Conservation (phyloP, 31 red algal species). For the Endocladia muricata region DNA sequence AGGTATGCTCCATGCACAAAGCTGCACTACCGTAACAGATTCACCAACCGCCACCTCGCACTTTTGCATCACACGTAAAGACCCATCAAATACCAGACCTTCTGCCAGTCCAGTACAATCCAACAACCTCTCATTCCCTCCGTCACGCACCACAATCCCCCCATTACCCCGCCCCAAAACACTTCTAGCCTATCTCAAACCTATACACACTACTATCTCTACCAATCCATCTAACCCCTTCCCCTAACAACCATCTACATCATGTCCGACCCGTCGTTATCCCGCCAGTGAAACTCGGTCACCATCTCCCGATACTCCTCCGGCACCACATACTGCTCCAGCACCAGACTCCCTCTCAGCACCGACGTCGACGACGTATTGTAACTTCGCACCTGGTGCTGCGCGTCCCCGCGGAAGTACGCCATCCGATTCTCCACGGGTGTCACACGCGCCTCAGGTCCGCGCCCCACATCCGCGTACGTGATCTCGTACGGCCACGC, state of each 20-base stretch:
- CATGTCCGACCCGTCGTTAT: conserved; percentile 13
- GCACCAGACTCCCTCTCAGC: conserved; percentile 33
- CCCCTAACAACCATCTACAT: background rate
- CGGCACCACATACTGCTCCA: conserved; percentile 39
- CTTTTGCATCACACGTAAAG: too few species aligned
- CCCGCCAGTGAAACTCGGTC: conserved; percentile 27
- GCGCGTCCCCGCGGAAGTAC: conserved; percentile 37
- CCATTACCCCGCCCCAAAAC: too few species aligned
- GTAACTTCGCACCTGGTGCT: conserved; percentile 44
- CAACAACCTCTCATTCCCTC: too few species aligned
- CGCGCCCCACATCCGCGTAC: background rate
- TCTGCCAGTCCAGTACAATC: too few species aligned
- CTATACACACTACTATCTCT: too few species aligned
- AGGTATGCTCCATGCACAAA: too few species aligned
- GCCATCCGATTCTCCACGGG: conserved; percentile 43
- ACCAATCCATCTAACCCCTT: too few species aligned
- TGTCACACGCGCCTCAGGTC: conserved; percentile 1
- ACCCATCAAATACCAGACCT: too few species aligned
- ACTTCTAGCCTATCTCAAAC: too few species aligned
- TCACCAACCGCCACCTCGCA: too few species aligned
- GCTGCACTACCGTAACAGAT: too few species aligned
- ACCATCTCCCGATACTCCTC: background rate
- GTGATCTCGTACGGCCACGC: conserved; percentile 31
- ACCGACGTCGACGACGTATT: conserved; percentile 12
- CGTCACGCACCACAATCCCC: too few species aligned